phyloP scores from a whole-genome alignment of 1,284 basidiomycete genomes.

The Fomitiporia mediterranea region DNA sequence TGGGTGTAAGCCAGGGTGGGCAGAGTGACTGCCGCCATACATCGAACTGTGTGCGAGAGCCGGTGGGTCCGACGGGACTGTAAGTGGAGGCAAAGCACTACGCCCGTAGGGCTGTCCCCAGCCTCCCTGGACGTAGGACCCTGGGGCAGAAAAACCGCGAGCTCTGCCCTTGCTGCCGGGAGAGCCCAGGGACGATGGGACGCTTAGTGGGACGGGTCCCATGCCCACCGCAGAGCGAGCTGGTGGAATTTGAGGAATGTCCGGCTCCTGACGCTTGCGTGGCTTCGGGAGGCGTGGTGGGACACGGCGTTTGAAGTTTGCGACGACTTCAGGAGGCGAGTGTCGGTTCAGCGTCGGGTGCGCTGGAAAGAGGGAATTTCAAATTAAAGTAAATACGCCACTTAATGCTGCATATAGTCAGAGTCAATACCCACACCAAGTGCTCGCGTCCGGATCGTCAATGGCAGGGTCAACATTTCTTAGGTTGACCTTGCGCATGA shows the following conservation, averaged over 20 bases:
- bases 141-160: slow-evolving; percentile 76
- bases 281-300: slow-evolving; percentile 85
- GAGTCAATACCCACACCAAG: slow-evolving; percentile 71
- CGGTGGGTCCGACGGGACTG: slow-evolving; percentile 68
- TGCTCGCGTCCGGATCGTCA: slow-evolving; percentile 88
- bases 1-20: slow-evolving; percentile 51
- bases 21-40: slow-evolving; percentile 38
- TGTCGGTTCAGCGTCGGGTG: slow-evolving; percentile 85
- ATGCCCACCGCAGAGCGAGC: slow-evolving; percentile 67
- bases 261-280: slow-evolving; percentile 66
- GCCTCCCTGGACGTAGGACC: slow-evolving; percentile 59
- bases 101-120: slow-evolving; percentile 61
- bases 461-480: slow-evolving; percentile 89
- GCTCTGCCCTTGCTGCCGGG: slow-evolving; percentile 51
- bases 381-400: slow-evolving; percentile 5
- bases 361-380: slow-evolving; percentile 41
- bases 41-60: slow-evolving; percentile 49
- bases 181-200: slow-evolving; percentile 42
- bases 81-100: slow-evolving; percentile 71
- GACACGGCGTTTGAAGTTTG: slow-evolving; percentile 88
- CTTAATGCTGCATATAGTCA: neutral
- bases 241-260: slow-evolving; percentile 57
- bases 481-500: slow-evolving; percentile 91
- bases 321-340: slow-evolving; percentile 80
- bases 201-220: slow-evolving; percentile 55